Conservation (phyloP, 805 yeast genomes). For the Hanseniaspora clermontiae region DNA sequence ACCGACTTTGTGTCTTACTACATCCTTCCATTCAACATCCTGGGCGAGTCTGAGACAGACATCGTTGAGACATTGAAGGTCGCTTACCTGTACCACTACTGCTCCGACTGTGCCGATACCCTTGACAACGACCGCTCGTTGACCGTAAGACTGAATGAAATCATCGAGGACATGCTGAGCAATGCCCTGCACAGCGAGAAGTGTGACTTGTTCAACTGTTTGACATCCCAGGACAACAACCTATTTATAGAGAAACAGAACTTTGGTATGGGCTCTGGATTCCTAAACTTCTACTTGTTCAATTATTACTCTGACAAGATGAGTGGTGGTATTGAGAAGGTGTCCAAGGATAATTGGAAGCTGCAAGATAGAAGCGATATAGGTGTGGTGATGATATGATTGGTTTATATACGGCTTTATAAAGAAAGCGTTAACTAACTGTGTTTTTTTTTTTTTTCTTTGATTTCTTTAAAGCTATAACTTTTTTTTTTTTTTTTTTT, state of each 20-base stretch:
- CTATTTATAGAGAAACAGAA: constrained; percentile 68
- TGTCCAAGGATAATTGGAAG: constrained; percentile 27
- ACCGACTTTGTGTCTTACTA: constrained; percentile 88
- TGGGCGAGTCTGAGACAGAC: constrained; percentile 36
- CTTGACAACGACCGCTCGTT: constrained; percentile 32
- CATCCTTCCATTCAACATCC: constrained; percentile 73
- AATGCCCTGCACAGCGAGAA: constrained; percentile 46
- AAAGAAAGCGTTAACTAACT: too few species aligned
- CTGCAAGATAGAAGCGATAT: constrained; percentile 55
- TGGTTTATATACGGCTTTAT: too few species aligned
- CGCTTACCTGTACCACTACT: constrained; percentile 85
- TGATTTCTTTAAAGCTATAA: too few species aligned
- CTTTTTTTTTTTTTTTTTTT: too few species aligned
- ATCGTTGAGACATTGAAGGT: constrained; percentile 59
- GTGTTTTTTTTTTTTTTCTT: too few species aligned
- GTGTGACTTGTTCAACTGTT: constrained; percentile 88
- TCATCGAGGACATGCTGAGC: constrained; percentile 65
- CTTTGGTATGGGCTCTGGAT: constrained; percentile 91
- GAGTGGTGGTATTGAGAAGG: constrained; percentile 61
- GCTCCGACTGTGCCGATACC: constrained; percentile 44
- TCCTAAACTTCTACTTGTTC: constrained; percentile 78
- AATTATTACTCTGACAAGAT: constrained; percentile 77
- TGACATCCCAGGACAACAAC: constrained; percentile 81
- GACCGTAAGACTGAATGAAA: constrained; percentile 43
- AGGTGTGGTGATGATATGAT: constrained; percentile 74